Evolutionary conservation across 2,329 filamentous ascomycete genomes (phyloP), one percentile per base, ranked within the genome.

Genomic region (Diatrype stigma): DNA sequence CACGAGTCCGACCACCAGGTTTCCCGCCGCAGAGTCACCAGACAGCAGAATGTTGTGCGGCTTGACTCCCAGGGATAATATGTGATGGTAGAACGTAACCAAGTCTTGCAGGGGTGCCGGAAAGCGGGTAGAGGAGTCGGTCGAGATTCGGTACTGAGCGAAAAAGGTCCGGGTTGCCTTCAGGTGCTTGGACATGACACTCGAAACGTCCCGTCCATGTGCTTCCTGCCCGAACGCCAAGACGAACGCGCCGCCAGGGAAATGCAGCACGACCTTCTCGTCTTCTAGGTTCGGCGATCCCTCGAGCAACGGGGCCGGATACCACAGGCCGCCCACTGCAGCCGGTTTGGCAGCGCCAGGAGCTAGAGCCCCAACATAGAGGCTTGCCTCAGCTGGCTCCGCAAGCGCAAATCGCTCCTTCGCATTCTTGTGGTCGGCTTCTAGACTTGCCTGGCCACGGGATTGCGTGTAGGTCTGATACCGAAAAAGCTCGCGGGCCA

Each of bases 211-310:
- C 10, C 26, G 40, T n/a, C 52, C 55, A 6, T 37, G 44, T 2
- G 19, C 30, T 12, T 60, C 52, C 16, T 45, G 46, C 3, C 50
- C 54, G 16, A 48, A 61, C 7, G 51, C 59, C 1, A 58, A 46
- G 28, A 62, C 59, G 38, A 59, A 61, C 3, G 48, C 59, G 22
- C 60, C 57, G 16, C 58, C 56, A 3, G 59, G 56, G 37, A 61
- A 51, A 40, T 60, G 51, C 12, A 61, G 42, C 2, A 56, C 51
- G 1, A 61, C 51, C 12, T 56, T 60, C 32, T 53, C 47, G 6
- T 47, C 40, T 2, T 34, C 35, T 1, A 53, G 30, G 26, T 53
- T 44, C 4, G 54, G 6, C 22, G 46, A 38, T 19, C 32, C 34
- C 12, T 12, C 26, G 8, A 30, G 23, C 2, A 52, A 40, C 16